Percentiles rank a stretch among this genome's conserved stretches.
Evolutionary conservation across 1,284 basidiomycete species (phyloP).

Genomic region (Sparassis latifolia): DNA sequence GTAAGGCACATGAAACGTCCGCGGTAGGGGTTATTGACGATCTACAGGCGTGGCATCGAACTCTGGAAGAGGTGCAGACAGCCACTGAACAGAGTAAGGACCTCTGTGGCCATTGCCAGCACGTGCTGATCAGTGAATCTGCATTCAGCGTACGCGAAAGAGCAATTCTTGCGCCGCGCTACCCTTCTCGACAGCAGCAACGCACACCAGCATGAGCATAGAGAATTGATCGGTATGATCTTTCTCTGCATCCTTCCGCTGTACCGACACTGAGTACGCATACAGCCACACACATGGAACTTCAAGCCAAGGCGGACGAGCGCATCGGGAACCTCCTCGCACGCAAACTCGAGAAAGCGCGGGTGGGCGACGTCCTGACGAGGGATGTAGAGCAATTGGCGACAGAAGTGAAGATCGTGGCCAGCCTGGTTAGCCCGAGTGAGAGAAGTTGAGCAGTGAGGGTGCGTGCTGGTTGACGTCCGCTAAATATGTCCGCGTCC

Average conservation of each 20-base stretch:
- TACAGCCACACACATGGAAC: constrained; percentile 1
- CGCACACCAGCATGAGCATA: background rate
- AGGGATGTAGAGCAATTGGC: constrained; percentile 13
- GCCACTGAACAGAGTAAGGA: background rate
- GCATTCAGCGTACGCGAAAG: background rate
- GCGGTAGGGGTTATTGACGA: background rate
- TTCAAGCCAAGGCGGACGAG: constrained; percentile 4
- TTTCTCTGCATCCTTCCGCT: background rate
- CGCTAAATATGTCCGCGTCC: too few relatives aligned
- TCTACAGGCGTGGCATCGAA: constrained; percentile 1
- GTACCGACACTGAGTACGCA: background rate
- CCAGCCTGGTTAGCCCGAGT: constrained; percentile 1
- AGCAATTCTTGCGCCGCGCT: background rate
- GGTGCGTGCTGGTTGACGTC: too few relatives aligned
- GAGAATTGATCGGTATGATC: background rate
- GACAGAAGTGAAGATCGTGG: constrained; percentile 9
- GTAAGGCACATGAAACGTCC: background rate
- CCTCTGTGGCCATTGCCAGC: background rate
- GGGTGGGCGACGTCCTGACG: constrained; percentile 8
- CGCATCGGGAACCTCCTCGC: constrained; percentile 11
- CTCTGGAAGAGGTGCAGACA: constrained; percentile 2
- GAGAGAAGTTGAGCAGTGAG: background rate
- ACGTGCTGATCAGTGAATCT: background rate
- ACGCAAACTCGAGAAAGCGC: constrained; percentile 14
- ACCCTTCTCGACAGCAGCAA: background rate